Conservation (phyloP, 2,329 filamentous ascomycete genomes). For the Fusarium virguliforme region DNA sequence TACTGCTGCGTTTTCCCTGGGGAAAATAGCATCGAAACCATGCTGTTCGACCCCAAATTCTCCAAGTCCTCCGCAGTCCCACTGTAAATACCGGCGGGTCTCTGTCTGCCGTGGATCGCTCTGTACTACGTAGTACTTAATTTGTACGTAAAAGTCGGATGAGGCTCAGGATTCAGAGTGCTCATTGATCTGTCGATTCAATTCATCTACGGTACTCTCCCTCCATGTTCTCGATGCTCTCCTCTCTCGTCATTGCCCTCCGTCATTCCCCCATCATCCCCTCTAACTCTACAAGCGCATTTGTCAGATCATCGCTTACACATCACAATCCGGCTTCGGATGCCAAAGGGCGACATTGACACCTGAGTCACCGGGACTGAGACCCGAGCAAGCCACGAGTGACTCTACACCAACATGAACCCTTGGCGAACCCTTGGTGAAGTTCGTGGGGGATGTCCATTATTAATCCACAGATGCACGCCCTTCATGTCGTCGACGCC, state of each 20-base stretch:
- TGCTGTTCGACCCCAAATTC: constrained; percentile 20
- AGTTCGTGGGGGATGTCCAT: constrained; percentile 30
- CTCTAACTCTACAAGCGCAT: neutral
- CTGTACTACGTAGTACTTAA: neutral
- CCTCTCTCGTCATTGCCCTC: neutral
- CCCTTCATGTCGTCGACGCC: constrained; percentile 41
- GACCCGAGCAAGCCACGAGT: constrained; percentile 31
- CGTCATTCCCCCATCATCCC: neutral
- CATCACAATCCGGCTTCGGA: constrained; percentile 31
- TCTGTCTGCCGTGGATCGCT: constrained; percentile 12
- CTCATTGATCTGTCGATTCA: neutral
- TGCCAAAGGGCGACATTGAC: neutral
- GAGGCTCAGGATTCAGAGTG: constrained; percentile 5
- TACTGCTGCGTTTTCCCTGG: neutral
- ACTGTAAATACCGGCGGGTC: constrained; percentile 34
- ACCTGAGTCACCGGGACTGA: constrained; percentile 30
- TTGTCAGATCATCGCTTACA: constrained; percentile 11
- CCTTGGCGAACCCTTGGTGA: constrained; percentile 3
- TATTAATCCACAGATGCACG: constrained; percentile 40
- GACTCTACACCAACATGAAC: neutral
- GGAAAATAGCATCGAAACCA: neutral
- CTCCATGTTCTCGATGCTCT: neutral
- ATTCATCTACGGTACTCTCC: neutral
- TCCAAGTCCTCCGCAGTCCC: constrained; percentile 20
- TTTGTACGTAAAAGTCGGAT: constrained; percentile 41